Evolutionary conservation across 306 rosid species (phyloP), one percentile per base, ranked within the genome.

Genomic region (Fragaria iinumae): DNA sequence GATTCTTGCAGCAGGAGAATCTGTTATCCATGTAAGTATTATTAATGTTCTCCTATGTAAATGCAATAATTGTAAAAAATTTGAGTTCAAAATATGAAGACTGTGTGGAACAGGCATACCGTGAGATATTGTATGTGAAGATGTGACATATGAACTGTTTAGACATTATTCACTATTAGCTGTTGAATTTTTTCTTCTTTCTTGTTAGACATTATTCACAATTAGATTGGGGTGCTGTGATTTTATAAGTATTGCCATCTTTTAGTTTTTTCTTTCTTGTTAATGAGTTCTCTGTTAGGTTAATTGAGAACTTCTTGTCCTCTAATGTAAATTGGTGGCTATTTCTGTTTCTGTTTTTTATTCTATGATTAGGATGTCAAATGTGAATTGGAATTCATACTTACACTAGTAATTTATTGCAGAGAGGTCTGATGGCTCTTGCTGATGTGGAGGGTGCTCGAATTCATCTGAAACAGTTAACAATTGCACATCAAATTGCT

Each of bases 381-480:
- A 12, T 27, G 32, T 60, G 67, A 60, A 60, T 27, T 60, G 67
- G 29, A 27, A 27, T 34, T 20, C 47, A 71, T 50, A 20, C 63
- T 50, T 52, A 32, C 75, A 25, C 49, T 49, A 69, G 53, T 72
- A 72, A 63, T 78, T 48, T 47, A 82, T 78, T 83, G 63, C 97
- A 94, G 98, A 86, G 98, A 83, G 98, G 97, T 77, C 89, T 94
- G 29, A 88, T 79, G 93, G 93, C 98, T 64, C 95, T 94, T 75
- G 98, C 96, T 79, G 97, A 94, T 85, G 91, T 94, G 78, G 98
- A 94, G 87, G 97, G 96, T 81, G 98, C 98, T 72, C 89, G 85
- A 77, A 89, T 94, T 84, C 92, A 90, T 87, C 84, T 94, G 70
- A 94, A 88, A 85, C 90, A 85, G 71, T 79, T 94, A 74, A 87